These are phyloP conservation scores for Nematocida sp. DNA, from an alignment of 371 early-diverging fungal genomes.

Conservation along the genomic window DNA sequence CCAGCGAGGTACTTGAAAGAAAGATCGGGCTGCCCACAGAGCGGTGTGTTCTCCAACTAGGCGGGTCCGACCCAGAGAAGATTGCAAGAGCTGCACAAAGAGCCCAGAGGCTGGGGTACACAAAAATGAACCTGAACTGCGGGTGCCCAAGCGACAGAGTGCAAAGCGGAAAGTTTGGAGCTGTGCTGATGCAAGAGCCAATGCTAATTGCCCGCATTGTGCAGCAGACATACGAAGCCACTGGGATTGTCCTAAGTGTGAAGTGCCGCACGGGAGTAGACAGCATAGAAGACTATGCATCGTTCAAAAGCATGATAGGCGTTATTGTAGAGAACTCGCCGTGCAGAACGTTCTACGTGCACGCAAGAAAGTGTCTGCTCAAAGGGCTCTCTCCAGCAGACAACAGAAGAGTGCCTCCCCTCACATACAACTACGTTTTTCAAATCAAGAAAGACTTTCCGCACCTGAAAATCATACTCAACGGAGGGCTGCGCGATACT, in stretches of 20 bases:
- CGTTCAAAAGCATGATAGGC: conserved; percentile 59
- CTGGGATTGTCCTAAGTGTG: conserved; percentile 58
- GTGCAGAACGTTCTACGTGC: conserved; percentile 68
- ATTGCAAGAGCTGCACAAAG: conserved; percentile 55
- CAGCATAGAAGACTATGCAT: conserved; percentile 61
- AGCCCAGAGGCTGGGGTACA: conserved; percentile 46
- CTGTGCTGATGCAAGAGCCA: conserved; percentile 62
- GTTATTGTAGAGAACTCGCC: conserved; percentile 65
- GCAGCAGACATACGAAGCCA: conserved; percentile 57
- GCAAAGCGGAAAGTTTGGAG: conserved; percentile 64
- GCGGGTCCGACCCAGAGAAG: conserved; percentile 61
- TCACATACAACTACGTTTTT: conserved; percentile 72
- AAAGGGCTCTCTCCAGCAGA: conserved; percentile 74
- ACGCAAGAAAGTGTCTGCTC: conserved; percentile 76
- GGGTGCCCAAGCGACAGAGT: conserved; percentile 65
- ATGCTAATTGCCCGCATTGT: conserved; percentile 58
- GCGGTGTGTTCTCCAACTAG: conserved; percentile 64
- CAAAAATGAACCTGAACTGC: conserved; percentile 63
- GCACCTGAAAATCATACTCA: conserved; percentile 68
- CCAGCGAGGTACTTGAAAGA: conserved; percentile 49
- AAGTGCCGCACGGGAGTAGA: conserved; percentile 65
- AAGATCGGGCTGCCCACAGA: conserved; percentile 57
- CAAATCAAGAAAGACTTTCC: conserved; percentile 68
- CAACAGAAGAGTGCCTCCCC: conserved; percentile 73
- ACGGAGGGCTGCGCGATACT: conserved; percentile 71